Evolutionary conservation across 495 filamentous ascomycete genomes (phyloP).

Genomic region (Lasiosphaeris hirsuta): DNA sequence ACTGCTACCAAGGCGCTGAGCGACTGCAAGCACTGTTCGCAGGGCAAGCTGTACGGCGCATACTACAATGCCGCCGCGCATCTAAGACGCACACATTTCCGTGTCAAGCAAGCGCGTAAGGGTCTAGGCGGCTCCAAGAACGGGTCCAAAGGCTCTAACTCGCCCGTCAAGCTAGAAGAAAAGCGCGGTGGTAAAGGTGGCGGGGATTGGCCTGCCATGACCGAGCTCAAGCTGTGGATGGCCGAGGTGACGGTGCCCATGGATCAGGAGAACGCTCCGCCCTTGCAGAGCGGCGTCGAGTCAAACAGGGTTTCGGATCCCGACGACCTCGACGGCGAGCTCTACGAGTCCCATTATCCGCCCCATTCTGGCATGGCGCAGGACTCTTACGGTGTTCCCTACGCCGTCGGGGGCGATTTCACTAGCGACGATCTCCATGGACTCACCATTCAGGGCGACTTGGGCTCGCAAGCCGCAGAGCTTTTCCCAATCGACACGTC

Average conservation of each 20-base stretch:
- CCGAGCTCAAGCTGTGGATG: slow-evolving; percentile 80
- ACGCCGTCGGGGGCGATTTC: not conserved
- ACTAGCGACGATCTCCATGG: slow-evolving; percentile 11
- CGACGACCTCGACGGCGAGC: slow-evolving; percentile 33
- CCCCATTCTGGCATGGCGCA: not conserved
- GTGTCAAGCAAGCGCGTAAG: slow-evolving; percentile 42
- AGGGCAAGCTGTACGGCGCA: slow-evolving; percentile 75
- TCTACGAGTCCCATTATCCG: slow-evolving; percentile 13
- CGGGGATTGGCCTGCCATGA: slow-evolving; percentile 79
- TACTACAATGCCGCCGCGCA: slow-evolving; percentile 98
- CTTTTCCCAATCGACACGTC: slow-evolving; percentile 26
- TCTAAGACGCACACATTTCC: slow-evolving; percentile 84
- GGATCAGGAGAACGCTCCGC: slow-evolving; percentile 26
- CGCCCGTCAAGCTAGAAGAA: slow-evolving; percentile 39
- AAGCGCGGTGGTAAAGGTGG: slow-evolving; percentile 79
- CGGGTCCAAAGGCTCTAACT: slow-evolving; percentile 34
- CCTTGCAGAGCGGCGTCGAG: slow-evolving; percentile 26
- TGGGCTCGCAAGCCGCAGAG: slow-evolving; percentile 17
- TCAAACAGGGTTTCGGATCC: slow-evolving; percentile 25
- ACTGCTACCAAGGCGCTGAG: slow-evolving; percentile 61
- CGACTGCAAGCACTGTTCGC: slow-evolving; percentile 85
- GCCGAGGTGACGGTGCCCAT: slow-evolving; percentile 54
- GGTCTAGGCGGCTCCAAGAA: slow-evolving; percentile 36
- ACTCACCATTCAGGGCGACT: slow-evolving; percentile 4
- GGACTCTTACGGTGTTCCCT: slow-evolving; percentile 30